Percentiles rank a stretch among this genome's conserved stretches.
These are phyloP conservation scores for Puccinia horiana DNA, from an alignment of 1,284 basidiomycete species.

Conservation along the genomic window DNA sequence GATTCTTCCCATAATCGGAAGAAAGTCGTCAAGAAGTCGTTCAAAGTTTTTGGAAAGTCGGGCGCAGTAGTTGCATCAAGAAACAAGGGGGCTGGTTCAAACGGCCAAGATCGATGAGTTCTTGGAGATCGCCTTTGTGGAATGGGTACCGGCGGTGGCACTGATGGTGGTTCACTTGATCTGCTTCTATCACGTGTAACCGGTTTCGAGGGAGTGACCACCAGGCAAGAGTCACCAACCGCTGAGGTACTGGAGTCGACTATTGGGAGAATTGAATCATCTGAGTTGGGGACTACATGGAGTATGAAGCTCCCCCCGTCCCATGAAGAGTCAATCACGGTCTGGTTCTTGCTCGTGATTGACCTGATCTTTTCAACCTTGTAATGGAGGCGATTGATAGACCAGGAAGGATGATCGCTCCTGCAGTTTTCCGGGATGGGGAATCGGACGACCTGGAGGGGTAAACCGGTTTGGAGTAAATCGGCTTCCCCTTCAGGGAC, in stretches of 20 bases:
- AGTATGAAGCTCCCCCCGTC: slow-evolving; percentile 9
- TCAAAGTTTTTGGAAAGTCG: slow-evolving; percentile 27
- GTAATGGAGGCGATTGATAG: slow-evolving; percentile 34
- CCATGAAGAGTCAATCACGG: slow-evolving; percentile 40
- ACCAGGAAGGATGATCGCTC: neutral
- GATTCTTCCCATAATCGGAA: slow-evolving; percentile 49
- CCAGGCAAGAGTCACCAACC: neutral
- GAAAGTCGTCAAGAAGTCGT: slow-evolving; percentile 48
- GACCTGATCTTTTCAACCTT: slow-evolving; percentile 44
- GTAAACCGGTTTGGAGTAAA: slow-evolving; percentile 23
- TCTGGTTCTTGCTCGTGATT: slow-evolving; percentile 24
- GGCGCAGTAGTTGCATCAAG: slow-evolving; percentile 16
- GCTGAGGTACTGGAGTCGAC: neutral
- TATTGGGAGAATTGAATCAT: neutral
- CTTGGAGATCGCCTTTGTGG: neutral
- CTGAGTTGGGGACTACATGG: slow-evolving; percentile 25
- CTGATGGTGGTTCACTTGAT: slow-evolving; percentile 8
- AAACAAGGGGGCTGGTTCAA: slow-evolving; percentile 15
- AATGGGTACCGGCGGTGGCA: neutral
- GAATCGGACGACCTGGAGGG: slow-evolving; percentile 17
- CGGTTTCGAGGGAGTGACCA: neutral
- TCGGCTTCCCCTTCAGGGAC: slow-evolving; percentile 11
- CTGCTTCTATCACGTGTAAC: neutral
- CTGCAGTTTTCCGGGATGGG: slow-evolving; percentile 28
- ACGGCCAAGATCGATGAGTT: slow-evolving; percentile 37